Percentiles rank a stretch among this genome's conserved stretches.
Evolutionary conservation across 2,329 filamentous ascomycete genomes (phyloP).

Genomic region (Alternaria sp.): DNA sequence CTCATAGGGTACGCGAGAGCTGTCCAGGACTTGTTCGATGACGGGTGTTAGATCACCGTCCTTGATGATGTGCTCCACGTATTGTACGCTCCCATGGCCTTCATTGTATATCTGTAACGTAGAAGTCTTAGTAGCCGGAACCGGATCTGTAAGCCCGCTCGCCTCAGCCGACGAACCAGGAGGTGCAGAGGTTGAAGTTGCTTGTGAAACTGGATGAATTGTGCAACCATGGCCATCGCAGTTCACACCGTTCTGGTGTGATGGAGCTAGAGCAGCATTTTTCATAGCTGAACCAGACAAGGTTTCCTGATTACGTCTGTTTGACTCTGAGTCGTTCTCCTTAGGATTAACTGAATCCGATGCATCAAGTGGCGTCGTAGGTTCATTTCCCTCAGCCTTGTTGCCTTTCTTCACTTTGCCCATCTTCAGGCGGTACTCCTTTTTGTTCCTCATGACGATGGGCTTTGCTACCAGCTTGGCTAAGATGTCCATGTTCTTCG

Average conservation of each 20-base stretch:
- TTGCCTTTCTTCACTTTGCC: slow-evolving; percentile 54
- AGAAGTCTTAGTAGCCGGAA: slow-evolving; percentile 38
- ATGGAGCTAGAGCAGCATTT: slow-evolving; percentile 12
- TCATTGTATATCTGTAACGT: slow-evolving; percentile 59
- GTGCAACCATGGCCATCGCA: slow-evolving; percentile 24
- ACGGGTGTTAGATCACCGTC: slow-evolving; percentile 75
- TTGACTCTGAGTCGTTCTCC: neutral
- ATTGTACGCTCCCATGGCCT: slow-evolving; percentile 76
- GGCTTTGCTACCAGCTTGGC: slow-evolving; percentile 79
- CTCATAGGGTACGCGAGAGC: slow-evolving; percentile 40
- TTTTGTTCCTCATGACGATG: slow-evolving; percentile 82
- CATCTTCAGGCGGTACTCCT: slow-evolving; percentile 68
- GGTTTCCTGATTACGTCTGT: neutral
- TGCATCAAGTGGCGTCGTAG: neutral
- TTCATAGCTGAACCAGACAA: neutral
- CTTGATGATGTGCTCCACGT: slow-evolving; percentile 77
- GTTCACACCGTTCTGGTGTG: neutral
- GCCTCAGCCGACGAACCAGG: neutral
- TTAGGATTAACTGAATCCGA: neutral
- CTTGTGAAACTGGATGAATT: neutral
- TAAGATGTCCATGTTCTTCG: slow-evolving; percentile 82
- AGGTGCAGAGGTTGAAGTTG: neutral
- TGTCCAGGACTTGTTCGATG: slow-evolving; percentile 67
- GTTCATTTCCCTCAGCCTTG: slow-evolving; percentile 37
- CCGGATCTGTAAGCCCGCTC: neutral